Percentiles rank a stretch among this genome's conserved stretches.
Conservation (phyloP, 495 filamentous ascomycete species). For the Alectoria sarmentosa region DNA sequence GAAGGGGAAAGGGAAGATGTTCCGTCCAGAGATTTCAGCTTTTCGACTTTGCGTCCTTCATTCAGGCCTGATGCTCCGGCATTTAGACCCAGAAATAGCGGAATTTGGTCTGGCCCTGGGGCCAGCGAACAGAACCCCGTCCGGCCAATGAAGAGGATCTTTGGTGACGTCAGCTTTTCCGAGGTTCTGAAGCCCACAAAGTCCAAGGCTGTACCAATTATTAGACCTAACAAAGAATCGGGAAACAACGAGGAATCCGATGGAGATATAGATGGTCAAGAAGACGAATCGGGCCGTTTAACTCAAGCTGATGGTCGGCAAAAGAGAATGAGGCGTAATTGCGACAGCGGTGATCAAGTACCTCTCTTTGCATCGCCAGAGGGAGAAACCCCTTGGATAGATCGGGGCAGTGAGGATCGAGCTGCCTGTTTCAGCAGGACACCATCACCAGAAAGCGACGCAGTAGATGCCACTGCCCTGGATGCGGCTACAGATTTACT, state of each 20-base stretch:
- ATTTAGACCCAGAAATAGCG: slow-evolving; percentile 55
- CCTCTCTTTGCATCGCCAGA: slow-evolving; percentile 62
- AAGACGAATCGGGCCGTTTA: slow-evolving; percentile 38
- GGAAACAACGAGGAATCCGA: slow-evolving; percentile 30
- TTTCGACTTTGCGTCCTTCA: slow-evolving; percentile 56
- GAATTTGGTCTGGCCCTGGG: slow-evolving; percentile 4
- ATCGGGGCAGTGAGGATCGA: slow-evolving; percentile 7
- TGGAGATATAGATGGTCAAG: slow-evolving; percentile 42
- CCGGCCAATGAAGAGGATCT: slow-evolving; percentile 50
- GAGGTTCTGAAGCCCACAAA: slow-evolving; percentile 57
- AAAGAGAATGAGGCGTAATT: slow-evolving; percentile 61
- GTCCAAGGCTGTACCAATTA: slow-evolving; percentile 77
- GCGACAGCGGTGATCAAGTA: slow-evolving; percentile 57
- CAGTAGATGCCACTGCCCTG: slow-evolving; percentile 13
- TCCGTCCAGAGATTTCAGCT: slow-evolving; percentile 58
- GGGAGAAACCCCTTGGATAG: slow-evolving; percentile 13
- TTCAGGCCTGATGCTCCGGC: slow-evolving; percentile 77
- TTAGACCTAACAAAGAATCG: slow-evolving; percentile 51
- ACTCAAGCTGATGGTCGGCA: slow-evolving; percentile 51
- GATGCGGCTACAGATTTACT: slow-evolving; percentile 23
- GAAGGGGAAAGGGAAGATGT: slow-evolving; percentile 27
- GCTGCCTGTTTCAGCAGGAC: slow-evolving; percentile 14
- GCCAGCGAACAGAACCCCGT: slow-evolving; percentile 6
- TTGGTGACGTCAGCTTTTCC: slow-evolving; percentile 62
- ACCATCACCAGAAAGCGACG: slow-evolving; percentile 1